These are phyloP conservation scores for Maudiozyma bulderi DNA, from an alignment of 805 yeast species.

Conservation along the genomic window DNA sequence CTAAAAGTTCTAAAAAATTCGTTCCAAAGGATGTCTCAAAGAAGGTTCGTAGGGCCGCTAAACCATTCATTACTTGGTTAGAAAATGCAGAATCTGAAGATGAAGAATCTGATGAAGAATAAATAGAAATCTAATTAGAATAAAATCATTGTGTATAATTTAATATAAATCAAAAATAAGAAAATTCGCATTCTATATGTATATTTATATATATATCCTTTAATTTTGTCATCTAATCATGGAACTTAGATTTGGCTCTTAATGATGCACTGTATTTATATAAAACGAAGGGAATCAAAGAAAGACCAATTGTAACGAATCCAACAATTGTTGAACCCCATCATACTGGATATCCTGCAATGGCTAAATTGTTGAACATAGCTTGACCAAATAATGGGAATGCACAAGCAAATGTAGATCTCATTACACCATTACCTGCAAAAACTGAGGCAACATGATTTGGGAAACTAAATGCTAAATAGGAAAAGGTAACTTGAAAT, in stretches of 20 bases:
- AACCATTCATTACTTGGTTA: slow-evolving; percentile 91
- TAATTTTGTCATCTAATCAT: background rate
- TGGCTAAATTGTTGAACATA: slow-evolving; percentile 44
- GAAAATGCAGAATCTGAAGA: slow-evolving; percentile 79
- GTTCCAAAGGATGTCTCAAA: slow-evolving; percentile 87
- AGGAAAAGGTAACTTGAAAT: slow-evolving; percentile 44
- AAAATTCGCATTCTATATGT: background rate
- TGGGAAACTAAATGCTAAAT: slow-evolving; percentile 40
- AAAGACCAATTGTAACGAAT: slow-evolving; percentile 35
- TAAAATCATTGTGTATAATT: too few relatives aligned
- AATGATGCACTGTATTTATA: slow-evolving; percentile 36
- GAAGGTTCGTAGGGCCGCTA: slow-evolving; percentile 92
- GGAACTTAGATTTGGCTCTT: slow-evolving; percentile 16
- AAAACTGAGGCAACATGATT: slow-evolving; percentile 46
- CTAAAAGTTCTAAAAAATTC: slow-evolving; percentile 80
- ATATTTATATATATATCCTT: background rate
- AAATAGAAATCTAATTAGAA: background rate
- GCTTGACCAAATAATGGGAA: slow-evolving; percentile 57
- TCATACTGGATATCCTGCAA: slow-evolving; percentile 43
- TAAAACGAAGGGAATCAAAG: slow-evolving; percentile 39
- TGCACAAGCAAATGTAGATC: slow-evolving; percentile 44
- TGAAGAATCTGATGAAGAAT: slow-evolving; percentile 36
- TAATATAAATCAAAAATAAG: background rate
- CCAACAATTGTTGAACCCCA: slow-evolving; percentile 48
- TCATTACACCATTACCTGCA: slow-evolving; percentile 44